A percentile compares a stretch with the other conserved stretches of the same genome.
Evolutionary conservation across 129 eudicot species (phyloP).

Genomic region (Ambrosia trifida): DNA sequence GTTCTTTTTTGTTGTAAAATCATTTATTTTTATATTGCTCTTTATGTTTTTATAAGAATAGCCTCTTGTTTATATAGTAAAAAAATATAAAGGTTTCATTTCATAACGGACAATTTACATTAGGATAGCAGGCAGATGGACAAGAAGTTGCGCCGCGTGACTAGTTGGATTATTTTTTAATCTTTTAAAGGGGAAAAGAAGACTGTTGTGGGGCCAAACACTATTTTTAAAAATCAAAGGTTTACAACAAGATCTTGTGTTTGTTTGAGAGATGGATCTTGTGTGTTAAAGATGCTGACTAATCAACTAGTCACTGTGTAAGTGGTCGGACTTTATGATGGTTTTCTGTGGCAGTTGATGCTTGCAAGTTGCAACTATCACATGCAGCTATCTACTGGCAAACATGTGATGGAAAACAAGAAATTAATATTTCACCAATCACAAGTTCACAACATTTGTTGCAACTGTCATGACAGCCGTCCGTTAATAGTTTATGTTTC

Average conservation of each 20-base stretch:
- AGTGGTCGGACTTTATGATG: constrained; percentile 26
- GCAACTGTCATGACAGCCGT: neutral
- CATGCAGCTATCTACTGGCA: constrained; percentile 33
- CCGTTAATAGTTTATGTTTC: neutral
- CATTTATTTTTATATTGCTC: neutral
- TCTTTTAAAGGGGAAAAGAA: neutral
- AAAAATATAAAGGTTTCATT: too few species aligned
- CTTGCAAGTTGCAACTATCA: constrained; percentile 34
- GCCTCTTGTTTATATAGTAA: too few species aligned
- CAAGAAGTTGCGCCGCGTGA: too few species aligned
- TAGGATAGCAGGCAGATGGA: too few species aligned
- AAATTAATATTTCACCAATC: constrained; percentile 23
- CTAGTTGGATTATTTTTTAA: neutral
- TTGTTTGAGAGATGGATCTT: constrained; percentile 18
- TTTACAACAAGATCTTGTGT: constrained; percentile 25
- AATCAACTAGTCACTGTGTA: constrained; percentile 3
- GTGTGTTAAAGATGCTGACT: constrained; percentile 22
- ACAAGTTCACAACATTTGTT: constrained; percentile 3
- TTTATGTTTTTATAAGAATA: neutral
- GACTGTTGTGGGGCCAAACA: constrained; percentile 23
- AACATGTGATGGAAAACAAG: constrained; percentile 26
- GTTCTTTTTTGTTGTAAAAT: neutral
- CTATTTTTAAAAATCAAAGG: constrained; percentile 15
- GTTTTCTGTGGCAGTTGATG: constrained; percentile 24
- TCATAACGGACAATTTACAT: too few species aligned